Base-by-base conservation (phyloP, 306 rosid species). In the Clitoria ternatea region DNA sequence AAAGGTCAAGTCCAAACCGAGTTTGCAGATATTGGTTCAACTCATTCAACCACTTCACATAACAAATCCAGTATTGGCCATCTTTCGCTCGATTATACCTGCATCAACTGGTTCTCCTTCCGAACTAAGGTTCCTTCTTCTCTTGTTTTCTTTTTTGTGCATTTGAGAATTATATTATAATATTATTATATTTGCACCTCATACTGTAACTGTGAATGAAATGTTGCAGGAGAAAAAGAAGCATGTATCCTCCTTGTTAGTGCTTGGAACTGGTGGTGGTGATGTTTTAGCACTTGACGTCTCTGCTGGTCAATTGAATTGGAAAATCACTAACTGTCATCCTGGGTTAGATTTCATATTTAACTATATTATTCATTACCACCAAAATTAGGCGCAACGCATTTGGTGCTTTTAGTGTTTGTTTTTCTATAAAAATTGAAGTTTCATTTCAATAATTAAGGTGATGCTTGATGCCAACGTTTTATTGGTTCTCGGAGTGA, bases 201-300 rank as follows among this genome's bases (percentile, higher is more conserved):
- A 37, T 72, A 42, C 15, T 24, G 49, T 44, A n/a, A n/a, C n/a
- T n/a, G n/a, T n/a, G n/a, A n/a, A n/a, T n/a, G 45, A 39, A 77
- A 66, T 72, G 1, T 74, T 83, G 64, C 77, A 86, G 96, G 88
- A 48, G 81, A 94, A 93, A 82, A 87, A 97, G 86, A 91, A 91
- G 81, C 89, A 83, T 17, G 77, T 60, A 0, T 70, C 85, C 40
- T 89, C 96, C 4, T 75, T 94, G 74, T 77, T 94, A 66, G 74
- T 94, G 79, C 78, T 91, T 65, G 99, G 99, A 81, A 94, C 96
- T 2, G 99, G 96, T 45, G 80, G 96, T 27, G 99, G 97, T 29
- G 96, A 94, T 71, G 83, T 94, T 56, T 71, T 94, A 63, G 97
- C 97, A 42, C 87, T 90, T 49, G 89, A 91, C 22, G 97, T 89